Base-by-base conservation (phyloP, 2,329 filamentous ascomycete genomes). In the Cercospora sojina region DNA sequence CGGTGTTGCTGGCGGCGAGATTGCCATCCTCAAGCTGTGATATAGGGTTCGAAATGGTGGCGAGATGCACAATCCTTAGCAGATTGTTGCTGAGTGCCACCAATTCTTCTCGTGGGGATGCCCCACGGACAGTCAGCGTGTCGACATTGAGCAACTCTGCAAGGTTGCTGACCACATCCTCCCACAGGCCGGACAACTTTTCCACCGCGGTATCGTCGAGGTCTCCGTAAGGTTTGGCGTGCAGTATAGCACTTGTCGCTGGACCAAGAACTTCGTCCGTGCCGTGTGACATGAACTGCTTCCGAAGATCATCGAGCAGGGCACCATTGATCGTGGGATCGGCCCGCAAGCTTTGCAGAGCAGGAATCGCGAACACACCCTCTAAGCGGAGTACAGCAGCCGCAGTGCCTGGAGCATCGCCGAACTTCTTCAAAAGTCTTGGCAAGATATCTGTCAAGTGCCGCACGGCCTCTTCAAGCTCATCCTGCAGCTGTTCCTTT, bases 261-360 rank as follows among this genome's bases (percentile, higher is more conserved):
- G 97, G 93, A 10, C 88, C 88, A 55, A 99, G 84, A 18, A 98
- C 93, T 64, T 87, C 87, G 73, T 91, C 90, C 74, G 96, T 92
- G 51, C 91, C 91, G 75, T 99, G 95, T n/a, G 92, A 88, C 73
- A 91, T 88, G 80, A 99, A 98, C 74, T 99, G 95, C 65, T 92
- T 92, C 77, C 91, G 93, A 72, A 98, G 92, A 74, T 97, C 93
- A 72, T 97, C 93, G 1, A 99, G 83, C 31, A 98, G 82, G 23
- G 90, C 88, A 6, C 89, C 87, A 75, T 96, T 96, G 1, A 88
- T 90, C 1, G 90, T 89, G 0, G 92, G 88, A 71, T 96, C 92
- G 76, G 97, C 93, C 60, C 93, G 90, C 41, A 98, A 83, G 74
- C 96, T 91, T 75, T 93, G 90, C 75, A 98, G 96, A 23, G 93